Evolutionary conservation across 441 rosid species (phyloP), one percentile per base, ranked within the genome.

Genomic region (Erodium texanum): DNA sequence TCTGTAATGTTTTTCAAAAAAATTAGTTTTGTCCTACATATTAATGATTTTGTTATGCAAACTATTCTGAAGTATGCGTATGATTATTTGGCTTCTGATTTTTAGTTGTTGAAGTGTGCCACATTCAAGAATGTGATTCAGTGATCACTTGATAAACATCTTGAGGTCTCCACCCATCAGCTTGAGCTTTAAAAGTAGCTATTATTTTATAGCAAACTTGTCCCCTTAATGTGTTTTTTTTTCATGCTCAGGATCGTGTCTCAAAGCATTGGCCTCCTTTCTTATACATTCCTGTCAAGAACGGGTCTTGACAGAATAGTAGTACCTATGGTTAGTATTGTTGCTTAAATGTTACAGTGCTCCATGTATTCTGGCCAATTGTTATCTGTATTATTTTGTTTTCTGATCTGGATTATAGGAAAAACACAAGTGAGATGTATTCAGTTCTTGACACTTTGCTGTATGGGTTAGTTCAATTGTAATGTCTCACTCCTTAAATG

Each of bases 211-310:
- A n/a, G 24, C 9, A 62, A 62, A 62, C 32, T n/a, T 73, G 38
- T 56, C 10, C 65, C 38, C 75, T 80, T 45, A 64, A 20, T 20
- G 15, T n/a, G 15, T 4, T 20, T 78, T 82, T 71, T 36, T 79
- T 63, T 66, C 32, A 45, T 68, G 63, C 70, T 70, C 79, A 89
- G 97, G 72, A 74, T 75, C 8, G 74, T 77, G 79, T 87, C 96
- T 70, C 93, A 83, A 72, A 91, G 96, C 80, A 80, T 91, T 11
- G 99, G 99, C 69, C 93, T 91, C 70, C 87, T 94, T 24, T 93
- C 99, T 56, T 94, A 88, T 74, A 85, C 99, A 43, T 94, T 87
- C 83, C 82, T 94, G 78, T 81, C 85, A 18, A 82, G 43, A 69
- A 84, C 87, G 11, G 93, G 96, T 64, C 81, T 82, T 79, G 89